Conservation (phyloP, 2,329 filamentous ascomycete genomes). For the Venturia oleaginea region DNA sequence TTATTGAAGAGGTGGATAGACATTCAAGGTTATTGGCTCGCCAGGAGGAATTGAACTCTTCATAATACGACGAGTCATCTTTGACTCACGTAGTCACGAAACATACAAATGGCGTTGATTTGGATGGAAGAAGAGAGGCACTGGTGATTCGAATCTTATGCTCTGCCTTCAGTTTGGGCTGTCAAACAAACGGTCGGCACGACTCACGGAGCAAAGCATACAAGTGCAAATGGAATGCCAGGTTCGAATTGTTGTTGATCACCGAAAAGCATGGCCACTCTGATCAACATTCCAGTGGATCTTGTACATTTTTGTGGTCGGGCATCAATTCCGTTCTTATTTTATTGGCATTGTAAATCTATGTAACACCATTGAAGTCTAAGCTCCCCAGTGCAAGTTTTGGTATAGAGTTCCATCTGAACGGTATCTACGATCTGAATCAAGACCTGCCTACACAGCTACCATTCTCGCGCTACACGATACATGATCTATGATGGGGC, state of each 20-base stretch:
- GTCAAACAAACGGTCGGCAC: background rate
- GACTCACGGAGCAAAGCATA: background rate
- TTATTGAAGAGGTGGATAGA: constrained; percentile 81
- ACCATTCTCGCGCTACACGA: constrained; percentile 23
- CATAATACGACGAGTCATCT: background rate
- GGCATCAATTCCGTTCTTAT: background rate
- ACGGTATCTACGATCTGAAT: too few species aligned
- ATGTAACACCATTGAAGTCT: background rate
- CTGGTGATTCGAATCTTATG: background rate
- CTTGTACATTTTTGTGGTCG: background rate
- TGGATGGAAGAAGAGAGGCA: background rate
- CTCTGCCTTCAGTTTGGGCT: background rate
- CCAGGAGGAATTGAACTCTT: constrained; percentile 58
- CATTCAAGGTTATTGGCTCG: constrained; percentile 77
- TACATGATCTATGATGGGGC: constrained; percentile 46
- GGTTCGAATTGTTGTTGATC: background rate
- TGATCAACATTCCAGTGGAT: background rate
- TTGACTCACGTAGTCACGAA: background rate
- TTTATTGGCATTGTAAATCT: background rate
- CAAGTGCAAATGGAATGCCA: background rate
- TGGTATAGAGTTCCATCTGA: background rate
- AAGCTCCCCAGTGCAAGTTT: background rate
- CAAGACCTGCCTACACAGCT: background rate
- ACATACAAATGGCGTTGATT: background rate
- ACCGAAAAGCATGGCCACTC: background rate